Conservation (phyloP, 768 basidiomycete species). For the Zangia roseola region DNA sequence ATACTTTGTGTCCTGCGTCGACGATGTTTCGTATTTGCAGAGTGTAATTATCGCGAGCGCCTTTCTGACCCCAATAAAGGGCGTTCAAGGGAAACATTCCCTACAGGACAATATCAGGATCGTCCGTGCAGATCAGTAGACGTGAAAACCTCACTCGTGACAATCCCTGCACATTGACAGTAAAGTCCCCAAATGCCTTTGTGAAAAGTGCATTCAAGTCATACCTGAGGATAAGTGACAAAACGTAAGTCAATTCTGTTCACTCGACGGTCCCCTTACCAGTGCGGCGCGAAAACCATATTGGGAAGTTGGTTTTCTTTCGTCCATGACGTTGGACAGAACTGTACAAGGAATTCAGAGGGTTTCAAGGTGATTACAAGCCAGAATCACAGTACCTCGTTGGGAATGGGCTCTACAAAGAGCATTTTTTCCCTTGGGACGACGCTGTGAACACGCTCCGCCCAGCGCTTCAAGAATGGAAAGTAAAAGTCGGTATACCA, state of each 20-base stretch:
- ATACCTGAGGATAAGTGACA: slow-evolving; percentile 55
- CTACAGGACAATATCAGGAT: slow-evolving; percentile 39
- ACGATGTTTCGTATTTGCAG: slow-evolving; percentile 82
- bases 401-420: slow-evolving; percentile 88
- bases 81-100: slow-evolving; percentile 81
- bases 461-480: slow-evolving; percentile 73
- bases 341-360: slow-evolving; percentile 42
- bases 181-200: slow-evolving; percentile 82
- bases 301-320: slow-evolving; percentile 56
- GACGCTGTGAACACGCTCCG: slow-evolving; percentile 50
- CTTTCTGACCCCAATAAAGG: slow-evolving; percentile 86
- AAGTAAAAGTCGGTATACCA: slow-evolving; percentile 88
- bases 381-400: slow-evolving; percentile 60
- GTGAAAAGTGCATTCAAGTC: slow-evolving; percentile 86
- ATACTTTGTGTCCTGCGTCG: slow-evolving; percentile 58
- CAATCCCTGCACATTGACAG: slow-evolving; percentile 90
- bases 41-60: slow-evolving; percentile 78
- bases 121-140: neutral
- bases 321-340: slow-evolving; percentile 79
- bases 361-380: neutral
- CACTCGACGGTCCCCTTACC: slow-evolving; percentile 39
- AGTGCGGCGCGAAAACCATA: slow-evolving; percentile 75
- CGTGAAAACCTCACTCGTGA: slow-evolving; percentile 55
- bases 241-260: neutral
- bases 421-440: slow-evolving; percentile 55